Evolutionary conservation across 164 flowering plant genomes (phyloP).

Genomic region (Aristolochia contorta): DNA sequence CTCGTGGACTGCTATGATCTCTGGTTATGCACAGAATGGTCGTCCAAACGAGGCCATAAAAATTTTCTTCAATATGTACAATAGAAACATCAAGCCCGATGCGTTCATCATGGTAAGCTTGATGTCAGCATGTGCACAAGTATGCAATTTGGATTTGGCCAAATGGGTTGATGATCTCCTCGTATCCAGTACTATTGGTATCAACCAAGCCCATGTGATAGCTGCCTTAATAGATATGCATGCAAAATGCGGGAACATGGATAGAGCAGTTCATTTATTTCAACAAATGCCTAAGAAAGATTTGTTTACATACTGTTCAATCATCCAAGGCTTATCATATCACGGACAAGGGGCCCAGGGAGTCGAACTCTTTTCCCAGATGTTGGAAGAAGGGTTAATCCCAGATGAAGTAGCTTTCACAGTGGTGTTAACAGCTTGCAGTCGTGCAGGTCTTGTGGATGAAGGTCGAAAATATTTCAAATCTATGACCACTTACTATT

Average conservation of each 20-base stretch:
- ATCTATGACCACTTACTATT: constrained; percentile 8
- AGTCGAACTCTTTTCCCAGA: constrained; percentile 7
- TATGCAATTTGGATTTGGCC: constrained; percentile 10
- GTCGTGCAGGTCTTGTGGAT: constrained; percentile 10
- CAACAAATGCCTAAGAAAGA: constrained; percentile 3
- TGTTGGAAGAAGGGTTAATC: constrained; percentile 8
- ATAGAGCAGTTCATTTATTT: constrained; percentile 13
- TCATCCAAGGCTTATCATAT: constrained; percentile 12
- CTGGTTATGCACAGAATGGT: constrained; percentile 15
- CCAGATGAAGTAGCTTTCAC: constrained; percentile 13
- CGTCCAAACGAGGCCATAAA: constrained; percentile 12
- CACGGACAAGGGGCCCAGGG: constrained; percentile 13
- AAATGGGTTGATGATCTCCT: constrained; percentile 10
- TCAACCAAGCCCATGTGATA: constrained; percentile 5
- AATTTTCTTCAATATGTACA: constrained; percentile 7
- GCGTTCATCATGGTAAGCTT: constrained; percentile 10
- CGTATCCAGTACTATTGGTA: not conserved
- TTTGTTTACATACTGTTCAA: constrained; percentile 10
- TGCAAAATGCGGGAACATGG: constrained; percentile 16
- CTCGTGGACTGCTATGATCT: constrained; percentile 13
- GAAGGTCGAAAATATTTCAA: constrained; percentile 12
- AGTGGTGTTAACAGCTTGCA: constrained; percentile 10
- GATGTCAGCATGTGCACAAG: constrained; percentile 16
- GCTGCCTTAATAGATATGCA: constrained; percentile 13
- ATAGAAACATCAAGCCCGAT: constrained; percentile 8